These are phyloP conservation scores for Wickerhamiella musiphila DNA, from an alignment of 805 yeast genomes.

Conservation along the genomic window DNA sequence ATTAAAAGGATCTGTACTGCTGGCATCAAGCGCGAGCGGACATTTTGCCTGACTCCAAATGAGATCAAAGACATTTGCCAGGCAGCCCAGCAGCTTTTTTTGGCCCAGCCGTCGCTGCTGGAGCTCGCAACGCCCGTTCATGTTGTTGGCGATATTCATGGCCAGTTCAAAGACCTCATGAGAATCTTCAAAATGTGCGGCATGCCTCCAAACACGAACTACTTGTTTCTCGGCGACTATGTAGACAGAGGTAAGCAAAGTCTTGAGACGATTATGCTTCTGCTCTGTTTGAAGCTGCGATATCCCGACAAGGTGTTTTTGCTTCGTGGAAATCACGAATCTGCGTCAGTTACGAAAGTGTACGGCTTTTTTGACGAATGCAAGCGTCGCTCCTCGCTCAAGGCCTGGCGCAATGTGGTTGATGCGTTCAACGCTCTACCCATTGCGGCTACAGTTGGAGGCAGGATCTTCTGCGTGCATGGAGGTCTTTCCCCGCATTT, in stretches of 20 bases:
- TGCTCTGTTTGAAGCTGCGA: constrained; percentile 82
- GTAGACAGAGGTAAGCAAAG: constrained; percentile 97
- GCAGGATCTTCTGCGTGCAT: constrained; percentile 82
- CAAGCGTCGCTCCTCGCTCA: constrained; percentile 76
- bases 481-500: constrained; percentile 70
- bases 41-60: constrained; percentile 62
- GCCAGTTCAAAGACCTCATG: constrained; percentile 84
- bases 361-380: constrained; percentile 98
- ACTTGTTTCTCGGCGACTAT: constrained; percentile 86
- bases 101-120: constrained; percentile 76
- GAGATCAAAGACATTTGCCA: constrained; percentile 77
- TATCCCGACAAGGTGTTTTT: constrained; percentile 89
- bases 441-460: constrained; percentile 86
- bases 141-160: constrained; percentile 90
- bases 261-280: constrained; percentile 71
- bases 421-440: constrained; percentile 94
- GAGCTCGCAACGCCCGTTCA: constrained; percentile 77
- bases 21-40: constrained; percentile 20
- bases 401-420: constrained; percentile 81
- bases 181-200: constrained; percentile 91
- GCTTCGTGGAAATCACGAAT: constrained; percentile 93
- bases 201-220: constrained; percentile 86
- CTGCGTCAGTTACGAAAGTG: constrained; percentile 91
- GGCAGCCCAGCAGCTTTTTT: constrained; percentile 67
- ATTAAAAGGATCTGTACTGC: constrained; percentile 16